Percentiles rank a stretch among this genome's conserved stretches.
Evolutionary conservation across 2,329 filamentous ascomycete species (phyloP).

Genomic region (Nemania sp.): DNA sequence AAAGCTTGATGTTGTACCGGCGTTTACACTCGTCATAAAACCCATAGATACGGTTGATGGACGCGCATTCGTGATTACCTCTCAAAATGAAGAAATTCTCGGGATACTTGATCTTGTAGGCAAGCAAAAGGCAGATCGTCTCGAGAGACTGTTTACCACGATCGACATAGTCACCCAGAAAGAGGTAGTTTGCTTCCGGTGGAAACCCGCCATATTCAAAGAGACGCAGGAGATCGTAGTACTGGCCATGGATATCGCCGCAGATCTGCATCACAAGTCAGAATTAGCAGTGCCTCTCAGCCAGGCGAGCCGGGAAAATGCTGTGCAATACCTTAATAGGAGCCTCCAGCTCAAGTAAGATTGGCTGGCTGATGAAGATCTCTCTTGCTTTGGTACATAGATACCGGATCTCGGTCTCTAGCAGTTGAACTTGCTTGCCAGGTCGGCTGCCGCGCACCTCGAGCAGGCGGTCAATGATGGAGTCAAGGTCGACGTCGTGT

Average conservation of each 20-base stretch:
- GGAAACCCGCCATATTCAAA: conserved; percentile 99
- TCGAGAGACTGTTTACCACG: conserved; percentile 94
- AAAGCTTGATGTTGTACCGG: conserved; percentile 93
- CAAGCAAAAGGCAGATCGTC: conserved; percentile 88
- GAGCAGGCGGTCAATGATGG: conserved; percentile 96
- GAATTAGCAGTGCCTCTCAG: conserved; percentile 19
- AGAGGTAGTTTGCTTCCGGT: conserved; percentile 98
- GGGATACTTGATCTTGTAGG: conserved; percentile 96
- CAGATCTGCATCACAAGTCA: conserved; percentile 71
- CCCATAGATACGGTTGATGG: conserved; percentile 92
- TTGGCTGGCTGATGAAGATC: conserved; percentile 99
- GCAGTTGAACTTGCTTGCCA: conserved; percentile 96
- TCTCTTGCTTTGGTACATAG: conserved; percentile 98
- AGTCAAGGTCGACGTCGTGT: conserved; percentile 96
- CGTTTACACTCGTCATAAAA: conserved; percentile 99
- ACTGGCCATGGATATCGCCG: conserved; percentile 98
- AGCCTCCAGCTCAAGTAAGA: conserved; percentile 94
- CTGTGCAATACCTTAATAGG: conserved; percentile 83
- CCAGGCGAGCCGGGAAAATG: not conserved
- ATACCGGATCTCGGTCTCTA: conserved; percentile 94
- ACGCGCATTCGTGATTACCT: conserved; percentile 96
- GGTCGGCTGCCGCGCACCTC: conserved; percentile 97
- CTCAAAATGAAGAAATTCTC: conserved; percentile 96
- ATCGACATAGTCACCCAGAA: conserved; percentile 95
- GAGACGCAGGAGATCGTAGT: conserved; percentile 94